Evolutionary conservation across 1,284 basidiomycete genomes (phyloP).

Genomic region (Rhodotorula sp.): DNA sequence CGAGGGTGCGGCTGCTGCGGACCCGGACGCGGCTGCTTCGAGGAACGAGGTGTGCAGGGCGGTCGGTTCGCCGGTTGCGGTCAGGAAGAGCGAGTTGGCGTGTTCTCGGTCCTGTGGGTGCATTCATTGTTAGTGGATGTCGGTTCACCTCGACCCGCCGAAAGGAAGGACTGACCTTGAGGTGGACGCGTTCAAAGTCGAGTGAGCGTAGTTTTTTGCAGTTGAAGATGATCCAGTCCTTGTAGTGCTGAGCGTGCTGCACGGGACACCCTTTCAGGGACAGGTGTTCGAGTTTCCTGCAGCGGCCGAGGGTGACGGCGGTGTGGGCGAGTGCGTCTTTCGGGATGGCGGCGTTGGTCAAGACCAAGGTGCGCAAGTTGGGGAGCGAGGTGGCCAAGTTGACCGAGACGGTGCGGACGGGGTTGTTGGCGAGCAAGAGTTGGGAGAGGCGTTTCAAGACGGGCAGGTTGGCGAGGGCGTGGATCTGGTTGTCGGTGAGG

Average conservation of each 20-base stretch:
- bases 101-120: conserved; percentile 50
- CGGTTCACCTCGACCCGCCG: neutral
- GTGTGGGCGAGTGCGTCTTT: conserved; percentile 73
- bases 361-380: conserved; percentile 73
- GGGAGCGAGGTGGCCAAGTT: conserved; percentile 79
- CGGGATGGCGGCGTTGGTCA: conserved; percentile 54
- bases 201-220: conserved; percentile 73
- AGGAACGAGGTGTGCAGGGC: conserved; percentile 66
- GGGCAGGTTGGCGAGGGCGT: conserved; percentile 80
- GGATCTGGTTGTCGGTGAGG: conserved; percentile 92
- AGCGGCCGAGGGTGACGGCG: conserved; percentile 78
- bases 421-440: conserved; percentile 82
- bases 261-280: conserved; percentile 89
- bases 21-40: neutral
- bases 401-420: conserved; percentile 75
- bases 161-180: conserved; percentile 66
- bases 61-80: conserved; percentile 69
- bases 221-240: conserved; percentile 71
- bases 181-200: conserved; percentile 94
- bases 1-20: conserved; percentile 41
- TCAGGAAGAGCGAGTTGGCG: conserved; percentile 73
- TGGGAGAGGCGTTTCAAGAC: conserved; percentile 74
- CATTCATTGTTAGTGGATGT: conserved; percentile 50
- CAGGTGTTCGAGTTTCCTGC: conserved; percentile 76
- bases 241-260: conserved; percentile 89